Evolutionary conservation across 148 eudicot genomes (phyloP).

Genomic region (Vaccinium darrowii): DNA sequence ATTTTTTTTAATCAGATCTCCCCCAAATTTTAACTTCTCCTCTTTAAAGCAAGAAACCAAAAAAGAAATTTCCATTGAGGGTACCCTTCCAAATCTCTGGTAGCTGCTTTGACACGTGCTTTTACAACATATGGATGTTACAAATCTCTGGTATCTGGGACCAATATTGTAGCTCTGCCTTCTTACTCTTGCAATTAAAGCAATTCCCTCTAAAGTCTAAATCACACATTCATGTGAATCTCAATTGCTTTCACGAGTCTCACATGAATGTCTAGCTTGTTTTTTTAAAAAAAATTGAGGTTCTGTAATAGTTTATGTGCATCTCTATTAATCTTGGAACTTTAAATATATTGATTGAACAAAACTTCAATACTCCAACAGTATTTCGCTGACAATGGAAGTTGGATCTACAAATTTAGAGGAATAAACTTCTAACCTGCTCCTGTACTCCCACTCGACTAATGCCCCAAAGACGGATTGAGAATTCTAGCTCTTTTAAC

Average conservation of each 20-base stretch:
- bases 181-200: no score
- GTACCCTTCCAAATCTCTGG: not conserved
- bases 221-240: no score
- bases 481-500: no score
- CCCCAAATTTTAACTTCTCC: no score
- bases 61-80: no score
- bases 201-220: no score
- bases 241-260: no score
- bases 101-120: not conserved
- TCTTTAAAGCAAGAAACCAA: no score
- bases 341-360: accelerated
- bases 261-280: no score
- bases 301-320: not conserved
- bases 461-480: not conserved
- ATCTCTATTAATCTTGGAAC: not conserved
- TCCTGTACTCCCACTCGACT: not conserved
- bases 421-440: not conserved
- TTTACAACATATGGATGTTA: not conserved
- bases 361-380: not conserved
- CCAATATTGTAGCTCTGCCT: not conserved
- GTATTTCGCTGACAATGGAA: no score
- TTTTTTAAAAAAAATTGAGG: not conserved
- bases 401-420: no score
- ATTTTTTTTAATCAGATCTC: no score
- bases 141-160: not conserved